Evolutionary conservation across 352 stramenopile species (phyloP).

Genomic region (Elongisporangium prolatum): DNA sequence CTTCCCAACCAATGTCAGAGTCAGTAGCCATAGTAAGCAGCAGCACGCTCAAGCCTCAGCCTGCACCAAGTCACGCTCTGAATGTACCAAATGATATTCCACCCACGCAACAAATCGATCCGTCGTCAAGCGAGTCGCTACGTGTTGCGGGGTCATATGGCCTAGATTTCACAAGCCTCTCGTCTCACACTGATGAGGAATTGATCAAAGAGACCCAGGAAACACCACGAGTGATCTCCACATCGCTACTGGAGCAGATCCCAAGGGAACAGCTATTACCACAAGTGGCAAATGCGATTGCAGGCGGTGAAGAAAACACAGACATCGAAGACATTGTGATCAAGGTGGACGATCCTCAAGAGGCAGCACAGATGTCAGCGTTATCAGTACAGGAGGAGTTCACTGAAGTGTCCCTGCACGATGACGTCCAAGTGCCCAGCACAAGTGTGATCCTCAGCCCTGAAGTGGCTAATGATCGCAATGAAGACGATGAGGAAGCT

Average conservation of each 20-base stretch:
- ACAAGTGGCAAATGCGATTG: neutral
- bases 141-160: too few relatives aligned
- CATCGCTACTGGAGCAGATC: neutral
- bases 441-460: neutral
- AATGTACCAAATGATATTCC: neutral
- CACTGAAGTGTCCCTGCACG: too few relatives aligned
- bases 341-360: neutral
- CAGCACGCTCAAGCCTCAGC: too few relatives aligned
- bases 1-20: neutral
- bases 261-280: neutral
- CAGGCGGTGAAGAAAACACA: neutral
- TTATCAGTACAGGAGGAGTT: neutral
- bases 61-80: neutral
- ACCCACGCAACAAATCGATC: too few relatives aligned
- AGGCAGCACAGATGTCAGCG: too few relatives aligned
- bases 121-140: too few relatives aligned
- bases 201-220: too few relatives aligned
- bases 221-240: neutral
- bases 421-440: neutral
- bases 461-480: neutral
- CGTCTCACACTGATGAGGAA: neutral
- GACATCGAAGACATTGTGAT: neutral
- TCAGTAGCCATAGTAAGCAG: neutral
- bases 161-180: neutral
- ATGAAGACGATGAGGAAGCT: too few relatives aligned